Evolutionary conservation across 2,329 filamentous ascomycete genomes (phyloP).

Genomic region (Stagonosporopsis cucurbitacearum): DNA sequence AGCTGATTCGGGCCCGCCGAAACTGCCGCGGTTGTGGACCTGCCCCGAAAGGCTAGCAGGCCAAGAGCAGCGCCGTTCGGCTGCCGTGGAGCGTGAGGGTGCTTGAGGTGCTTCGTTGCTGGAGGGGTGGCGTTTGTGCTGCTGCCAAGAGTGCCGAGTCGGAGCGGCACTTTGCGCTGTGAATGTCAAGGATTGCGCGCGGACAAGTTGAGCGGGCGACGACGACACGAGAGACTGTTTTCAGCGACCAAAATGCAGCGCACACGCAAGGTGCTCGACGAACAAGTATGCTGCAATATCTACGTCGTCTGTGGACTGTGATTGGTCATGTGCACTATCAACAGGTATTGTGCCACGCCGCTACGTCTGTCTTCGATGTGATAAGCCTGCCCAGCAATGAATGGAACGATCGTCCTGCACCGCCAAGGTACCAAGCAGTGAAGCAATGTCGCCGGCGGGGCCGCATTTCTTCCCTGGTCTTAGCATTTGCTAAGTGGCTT

Average conservation of each 20-base stretch:
- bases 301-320: background rate
- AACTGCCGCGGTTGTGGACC: slow-evolving; percentile 20
- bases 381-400: slow-evolving; percentile 22
- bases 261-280: background rate
- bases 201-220: background rate
- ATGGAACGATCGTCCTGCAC: slow-evolving; percentile 24
- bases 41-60: slow-evolving; percentile 19
- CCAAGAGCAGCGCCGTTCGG: slow-evolving; percentile 5
- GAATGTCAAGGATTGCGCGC: slow-evolving; percentile 5
- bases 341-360: slow-evolving; percentile 7
- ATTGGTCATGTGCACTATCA: background rate
- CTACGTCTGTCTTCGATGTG: slow-evolving; percentile 11
- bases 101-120: slow-evolving; percentile 16
- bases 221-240: background rate
- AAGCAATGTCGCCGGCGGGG: slow-evolving; percentile 36
- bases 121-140: slow-evolving; percentile 6
- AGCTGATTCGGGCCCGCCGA: slow-evolving; percentile 1
- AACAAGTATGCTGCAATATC: background rate
- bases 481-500: slow-evolving; percentile 31
- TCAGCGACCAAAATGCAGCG: background rate
- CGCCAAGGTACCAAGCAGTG: slow-evolving; percentile 42
- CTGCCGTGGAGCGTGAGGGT: slow-evolving; percentile 12
- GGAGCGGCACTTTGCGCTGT: slow-evolving; percentile 4
- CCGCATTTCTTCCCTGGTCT: slow-evolving; percentile 25
- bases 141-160: slow-evolving; percentile 16